Evolutionary conservation across 169 alveolate genomes (phyloP), one percentile per base, ranked within the genome.

Genomic region (Plasmodium coatneyi): DNA sequence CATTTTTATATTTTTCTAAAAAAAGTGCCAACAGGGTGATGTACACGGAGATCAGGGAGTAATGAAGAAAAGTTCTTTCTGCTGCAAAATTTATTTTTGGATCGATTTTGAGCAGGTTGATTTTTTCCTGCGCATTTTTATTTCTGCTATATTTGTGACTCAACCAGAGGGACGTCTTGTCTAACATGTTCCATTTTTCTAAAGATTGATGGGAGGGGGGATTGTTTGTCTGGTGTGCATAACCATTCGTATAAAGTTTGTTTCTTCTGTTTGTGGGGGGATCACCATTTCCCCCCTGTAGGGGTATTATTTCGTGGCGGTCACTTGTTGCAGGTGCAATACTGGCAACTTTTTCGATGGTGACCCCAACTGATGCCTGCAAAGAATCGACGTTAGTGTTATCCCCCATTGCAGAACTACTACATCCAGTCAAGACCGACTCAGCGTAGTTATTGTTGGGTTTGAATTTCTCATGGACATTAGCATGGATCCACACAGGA

Each of bases 21-120:
- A 95, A 93, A 12, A 92, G 89, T 49, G 94, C 92, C 30, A 93
- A 83, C 22, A 95, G 49, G 22, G 93, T 92, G 25, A 93, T 84
- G 80, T 95, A 96, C 12, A 96, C 92, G 22, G 96, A 94, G 80
- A 96, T 80, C 32, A 92, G 90, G 32, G 95, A 46, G 93, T 96
- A 96, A 93, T 95, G 97, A 30, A 96, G 93, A 84, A 96, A 92
- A 2, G 96, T 96, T 72, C 98, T 94, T 56, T 96, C 98, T 1
- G 96, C 96, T 12, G 98, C 98, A 79, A 96, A 96, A 78, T 95
- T 81, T 28, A 96, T 84, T 93, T 96, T 96, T 25, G 98, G 98
- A 70, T 96, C 98, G 30, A 95, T 79, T 92, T 95, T 96, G 6
- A 84, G 54, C 25, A 95, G 30, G 70, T 84, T 78, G n/a, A 92